Base-by-base conservation (phyloP, 208 protist species). In the Trypanosoma mega region DNA sequence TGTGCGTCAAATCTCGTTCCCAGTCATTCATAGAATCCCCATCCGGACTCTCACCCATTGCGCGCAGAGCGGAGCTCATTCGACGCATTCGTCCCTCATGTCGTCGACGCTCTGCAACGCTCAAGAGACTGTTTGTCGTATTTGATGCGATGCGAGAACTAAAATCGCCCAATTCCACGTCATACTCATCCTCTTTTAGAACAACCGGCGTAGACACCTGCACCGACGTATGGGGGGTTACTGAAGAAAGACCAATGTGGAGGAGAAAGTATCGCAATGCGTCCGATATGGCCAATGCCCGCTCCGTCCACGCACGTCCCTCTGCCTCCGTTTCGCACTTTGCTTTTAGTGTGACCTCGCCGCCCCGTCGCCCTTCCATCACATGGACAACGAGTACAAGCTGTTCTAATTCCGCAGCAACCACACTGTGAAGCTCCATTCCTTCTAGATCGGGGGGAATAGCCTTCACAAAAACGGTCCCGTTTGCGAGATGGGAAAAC, bases 201-300 rank as follows among this genome's bases (percentile, higher is more conserved):
- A n/a, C n/a, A n/a, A n/a, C n/a, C n/a, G n/a, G n/a, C n/a, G n/a
- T n/a, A n/a, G n/a, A n/a, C n/a, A n/a, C n/a, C n/a, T n/a, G n/a
- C n/a, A n/a, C n/a, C n/a, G n/a, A n/a, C n/a, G n/a, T n/a, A n/a
- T n/a, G n/a, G n/a, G n/a, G n/a, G n/a, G n/a, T n/a, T 8, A 16
- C 9, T 21, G 23, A 24, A 6, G 60, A 55, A 43, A 54, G 53
- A 29, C 54, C 51, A 6, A 73, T 66, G 18, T 64, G 72, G 8
- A 78, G 85, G 14, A 68, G 63, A 37, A 86, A 57, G 47, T 82
- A 88, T 0, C 70, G 60, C 29, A 92, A 60, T 5, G 78, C 85
- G 58, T 92, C 85, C n/a, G n/a, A n/a, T n/a, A n/a, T n/a, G n/a
- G n/a, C n/a, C n/a, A n/a, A n/a, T n/a, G n/a, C n/a, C n/a, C n/a